phyloP scores from a whole-genome alignment of 2,329 filamentous ascomycete species.

The Stemphylium vesicarium region DNA sequence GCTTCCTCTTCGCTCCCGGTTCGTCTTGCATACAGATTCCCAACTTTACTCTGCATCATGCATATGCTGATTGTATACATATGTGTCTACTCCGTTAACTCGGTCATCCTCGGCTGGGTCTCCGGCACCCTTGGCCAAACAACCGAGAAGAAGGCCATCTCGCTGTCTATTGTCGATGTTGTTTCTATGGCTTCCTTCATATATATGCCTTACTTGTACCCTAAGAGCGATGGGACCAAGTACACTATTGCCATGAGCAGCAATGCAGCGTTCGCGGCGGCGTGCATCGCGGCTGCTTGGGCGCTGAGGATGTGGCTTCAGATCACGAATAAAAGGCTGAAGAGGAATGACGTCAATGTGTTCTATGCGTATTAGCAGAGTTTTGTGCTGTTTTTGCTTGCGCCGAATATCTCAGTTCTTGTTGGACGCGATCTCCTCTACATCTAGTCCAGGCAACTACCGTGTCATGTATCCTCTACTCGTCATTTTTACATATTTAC shows the following conservation, averaged over 20 bases:
- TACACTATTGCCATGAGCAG: conserved; percentile 31
- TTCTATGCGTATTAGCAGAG: neutral
- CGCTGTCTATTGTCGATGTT: conserved; percentile 53
- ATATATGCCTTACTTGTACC: conserved; percentile 48
- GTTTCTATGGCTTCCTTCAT: conserved; percentile 50
- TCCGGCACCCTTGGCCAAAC: conserved; percentile 52
- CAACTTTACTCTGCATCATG: too few species aligned
- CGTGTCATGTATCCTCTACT: too few species aligned
- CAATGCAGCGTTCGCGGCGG: conserved; percentile 27
- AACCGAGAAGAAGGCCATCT: conserved; percentile 53
- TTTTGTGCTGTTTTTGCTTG: neutral
- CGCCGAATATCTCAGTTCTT: too few species aligned
- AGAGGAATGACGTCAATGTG: conserved; percentile 3
- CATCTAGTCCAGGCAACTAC: too few species aligned
- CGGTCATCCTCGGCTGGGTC: conserved; percentile 50
- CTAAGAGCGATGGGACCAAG: conserved; percentile 27
- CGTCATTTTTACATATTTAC: too few species aligned
- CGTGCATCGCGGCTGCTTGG: conserved; percentile 22
- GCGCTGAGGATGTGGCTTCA: conserved; percentile 19
- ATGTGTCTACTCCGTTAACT: conserved; percentile 30
- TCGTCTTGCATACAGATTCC: neutral
- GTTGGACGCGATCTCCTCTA: neutral
- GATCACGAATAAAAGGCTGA: conserved; percentile 16
- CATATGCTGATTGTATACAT: neutral
- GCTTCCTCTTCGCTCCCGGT: conserved; percentile 11